A percentile compares a stretch with the other conserved stretches of the same genome.
phyloP scores from a whole-genome alignment of 257 asterid species.

The Euphrasia confusa region DNA sequence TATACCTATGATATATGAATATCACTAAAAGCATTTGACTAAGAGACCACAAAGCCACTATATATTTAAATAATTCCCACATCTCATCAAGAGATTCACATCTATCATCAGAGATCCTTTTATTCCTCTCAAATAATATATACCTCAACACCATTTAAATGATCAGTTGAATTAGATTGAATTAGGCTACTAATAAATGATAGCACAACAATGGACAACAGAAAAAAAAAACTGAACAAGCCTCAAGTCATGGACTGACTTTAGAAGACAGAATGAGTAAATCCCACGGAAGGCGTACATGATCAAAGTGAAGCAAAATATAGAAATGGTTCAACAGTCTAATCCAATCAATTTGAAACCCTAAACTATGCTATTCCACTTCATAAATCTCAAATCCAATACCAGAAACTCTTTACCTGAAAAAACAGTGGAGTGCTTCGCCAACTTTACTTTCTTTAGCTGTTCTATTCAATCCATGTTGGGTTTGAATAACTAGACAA shows the following conservation, averaged over 20 bases:
- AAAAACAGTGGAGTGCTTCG: slow-evolving; percentile 85
- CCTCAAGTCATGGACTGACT: slow-evolving; percentile 20
- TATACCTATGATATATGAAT: no score
- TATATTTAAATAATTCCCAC: no score
- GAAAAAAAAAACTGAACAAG: slow-evolving; percentile 20
- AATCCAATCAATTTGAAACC: slow-evolving; percentile 13
- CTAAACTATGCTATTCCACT: slow-evolving; percentile 4
- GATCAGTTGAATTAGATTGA: slow-evolving; percentile 22
- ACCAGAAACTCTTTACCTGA: slow-evolving; percentile 46
- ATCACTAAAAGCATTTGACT: no score
- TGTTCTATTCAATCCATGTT: slow-evolving; percentile 47
- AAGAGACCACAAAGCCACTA: no score
- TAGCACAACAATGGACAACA: slow-evolving; percentile 1
- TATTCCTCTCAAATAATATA: no score
- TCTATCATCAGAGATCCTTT: no score
- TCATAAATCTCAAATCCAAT: slow-evolving; percentile 3
- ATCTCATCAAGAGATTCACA: no score
- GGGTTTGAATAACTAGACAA: slow-evolving; percentile 80
- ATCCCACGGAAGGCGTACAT: slow-evolving; percentile 12
- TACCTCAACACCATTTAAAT: not conserved
- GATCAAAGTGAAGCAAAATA: slow-evolving; percentile 1
- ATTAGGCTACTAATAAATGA: slow-evolving; percentile 6
- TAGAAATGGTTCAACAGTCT: slow-evolving; percentile 11
- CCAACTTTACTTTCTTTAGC: slow-evolving; percentile 60
- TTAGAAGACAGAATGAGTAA: slow-evolving; percentile 14